A percentile compares a stretch with the other conserved stretches of the same genome.
Evolutionary conservation across 768 basidiomycete genomes (phyloP).

Genomic region (Agaricus sinodeliciosus): DNA sequence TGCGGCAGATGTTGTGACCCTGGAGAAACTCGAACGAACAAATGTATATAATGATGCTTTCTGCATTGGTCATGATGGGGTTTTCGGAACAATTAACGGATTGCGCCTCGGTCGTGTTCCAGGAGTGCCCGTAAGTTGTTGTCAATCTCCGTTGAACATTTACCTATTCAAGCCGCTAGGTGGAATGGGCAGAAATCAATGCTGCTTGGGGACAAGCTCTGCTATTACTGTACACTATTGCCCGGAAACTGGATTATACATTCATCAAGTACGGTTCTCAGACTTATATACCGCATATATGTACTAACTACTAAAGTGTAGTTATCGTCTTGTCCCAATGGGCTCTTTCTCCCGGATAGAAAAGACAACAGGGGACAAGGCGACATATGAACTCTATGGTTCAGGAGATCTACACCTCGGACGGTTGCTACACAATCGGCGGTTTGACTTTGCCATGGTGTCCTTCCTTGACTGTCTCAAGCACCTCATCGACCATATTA

Average conservation of each 20-base stretch:
- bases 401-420: conserved; percentile 90
- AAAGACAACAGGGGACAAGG: conserved; percentile 72
- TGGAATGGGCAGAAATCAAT: conserved; percentile 98
- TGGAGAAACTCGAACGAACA: conserved; percentile 82
- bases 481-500: conserved; percentile 84
- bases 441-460: conserved; percentile 95
- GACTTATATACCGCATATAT: background rate
- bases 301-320: conserved; percentile 21
- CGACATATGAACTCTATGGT: conserved; percentile 87
- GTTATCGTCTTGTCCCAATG: conserved; percentile 88
- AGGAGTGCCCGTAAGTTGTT: conserved; percentile 59
- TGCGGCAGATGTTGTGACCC: conserved; percentile 64
- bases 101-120: conserved; percentile 85
- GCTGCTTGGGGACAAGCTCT: conserved; percentile 97
- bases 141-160: background rate
- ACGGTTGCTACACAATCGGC: conserved; percentile 85
- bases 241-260: conserved; percentile 82
- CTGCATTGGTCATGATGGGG: conserved; percentile 90
- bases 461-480: conserved; percentile 93
- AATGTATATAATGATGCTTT: conserved; percentile 97
- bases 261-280: conserved; percentile 66
- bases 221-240: conserved; percentile 86
- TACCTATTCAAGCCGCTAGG: conserved; percentile 35
- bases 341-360: conserved; percentile 95
- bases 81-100: conserved; percentile 97